Evolutionary conservation across 371 early-diverging fungal species (phyloP), one percentile per base, ranked within the genome.

Genomic region (Mucor plumbeus): DNA sequence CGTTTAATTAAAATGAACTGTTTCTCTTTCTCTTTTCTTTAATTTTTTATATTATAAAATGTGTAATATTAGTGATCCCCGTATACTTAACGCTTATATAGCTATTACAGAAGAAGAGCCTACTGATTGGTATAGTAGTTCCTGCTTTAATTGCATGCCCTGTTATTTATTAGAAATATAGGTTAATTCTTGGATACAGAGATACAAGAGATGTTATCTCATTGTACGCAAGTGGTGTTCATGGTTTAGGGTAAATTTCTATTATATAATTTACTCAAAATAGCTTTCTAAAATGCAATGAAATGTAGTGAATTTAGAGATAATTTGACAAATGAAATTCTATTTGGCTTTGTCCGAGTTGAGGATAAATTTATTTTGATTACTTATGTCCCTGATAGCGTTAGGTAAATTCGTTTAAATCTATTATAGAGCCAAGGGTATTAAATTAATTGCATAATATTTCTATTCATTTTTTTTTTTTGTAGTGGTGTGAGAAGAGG

Each of bases 121-220:
- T 19, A 87, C 79, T 13, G 75, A 88, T 70, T 88, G 88, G 88
- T 89, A 84, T 73, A 10, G 38, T 38, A 10, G 26, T 26, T 26
- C 3, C 26, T 26, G 5, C 38, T 7, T 9, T 38, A 10, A 38
- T 38, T 38, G 4, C 38, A 38, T 38, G 38, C 38, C 38, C 15
- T 41, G 43, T 41, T 8, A 48, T 7, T 36, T 11, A 19, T 15
- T 11, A 35, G 7, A 26, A 3, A 56, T 36, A 54, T 53, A 91
- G 91, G 91, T 71, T 91, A 15, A 71, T 91, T 35, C 82, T 89
- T 33, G 91, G 91, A 26, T 91, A 91, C 72, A 80, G 84, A 63
- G 90, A 88, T 54, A 86, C 89, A 17, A 82, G 88, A 64, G 89
- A 90, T 67, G 84, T 85, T 54, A 86, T 91, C 68, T 88, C 85